phyloP scores from a whole-genome alignment of 202 grass and related monocot species.

The Setaria italica region DNA sequence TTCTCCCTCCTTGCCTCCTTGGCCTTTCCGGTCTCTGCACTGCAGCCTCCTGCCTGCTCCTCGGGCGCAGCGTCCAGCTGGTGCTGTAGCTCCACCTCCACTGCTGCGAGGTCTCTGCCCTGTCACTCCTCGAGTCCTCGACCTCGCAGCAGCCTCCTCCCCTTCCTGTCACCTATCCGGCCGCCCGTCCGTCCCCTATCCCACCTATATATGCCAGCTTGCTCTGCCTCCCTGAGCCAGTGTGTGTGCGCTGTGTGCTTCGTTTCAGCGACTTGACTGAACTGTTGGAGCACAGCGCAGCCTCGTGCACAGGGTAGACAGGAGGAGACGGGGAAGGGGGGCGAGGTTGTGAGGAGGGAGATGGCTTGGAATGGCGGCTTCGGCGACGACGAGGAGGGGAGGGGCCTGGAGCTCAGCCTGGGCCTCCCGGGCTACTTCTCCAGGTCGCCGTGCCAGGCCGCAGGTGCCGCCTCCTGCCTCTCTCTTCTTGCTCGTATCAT shows the following conservation, averaged over 20 bases:
- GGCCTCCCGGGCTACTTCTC: slow-evolving; percentile 62
- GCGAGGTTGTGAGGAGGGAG: background rate
- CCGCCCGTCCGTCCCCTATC: background rate
- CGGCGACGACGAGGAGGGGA: slow-evolving; percentile 53
- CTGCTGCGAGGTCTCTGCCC: background rate
- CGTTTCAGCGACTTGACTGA: background rate
- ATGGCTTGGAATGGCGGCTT: slow-evolving; percentile 59
- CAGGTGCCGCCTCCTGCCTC: slow-evolving; percentile 20
- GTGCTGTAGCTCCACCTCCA: background rate
- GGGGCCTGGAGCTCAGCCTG: slow-evolving; percentile 80
- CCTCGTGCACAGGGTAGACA: background rate
- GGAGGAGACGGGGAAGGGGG: background rate
- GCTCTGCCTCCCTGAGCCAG: background rate
- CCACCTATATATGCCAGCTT: slow-evolving; percentile 40
- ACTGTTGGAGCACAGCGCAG: background rate
- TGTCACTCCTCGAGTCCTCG: no score
- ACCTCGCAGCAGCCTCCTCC: background rate
- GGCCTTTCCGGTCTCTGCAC: slow-evolving; percentile 41
- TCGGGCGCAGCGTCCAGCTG: slow-evolving; percentile 43
- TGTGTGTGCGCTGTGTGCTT: background rate
- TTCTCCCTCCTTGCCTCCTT: background rate
- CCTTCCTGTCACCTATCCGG: background rate
- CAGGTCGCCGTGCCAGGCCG: slow-evolving; percentile 5
- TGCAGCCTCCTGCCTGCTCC: slow-evolving; percentile 33
- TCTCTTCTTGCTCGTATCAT: background rate